A percentile compares a stretch with the other conserved stretches of the same genome.
Evolutionary conservation across 306 rosid genomes (phyloP).

Genomic region (Inga oerstediana): DNA sequence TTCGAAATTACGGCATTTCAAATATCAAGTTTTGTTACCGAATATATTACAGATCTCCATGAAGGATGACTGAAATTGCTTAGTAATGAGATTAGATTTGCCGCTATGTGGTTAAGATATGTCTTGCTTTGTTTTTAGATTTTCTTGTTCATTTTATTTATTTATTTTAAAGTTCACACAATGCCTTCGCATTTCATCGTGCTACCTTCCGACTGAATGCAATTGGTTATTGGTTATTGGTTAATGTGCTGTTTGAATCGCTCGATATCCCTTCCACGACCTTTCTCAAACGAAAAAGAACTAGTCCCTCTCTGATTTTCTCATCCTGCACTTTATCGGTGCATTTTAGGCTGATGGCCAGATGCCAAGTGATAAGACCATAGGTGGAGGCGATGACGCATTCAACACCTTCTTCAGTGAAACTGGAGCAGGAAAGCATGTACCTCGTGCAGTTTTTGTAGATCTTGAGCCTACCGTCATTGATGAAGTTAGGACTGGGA

Average conservation of each 20-base stretch:
- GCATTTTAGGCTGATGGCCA: constrained; percentile 71
- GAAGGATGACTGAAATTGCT: background rate
- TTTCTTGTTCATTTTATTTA: background rate
- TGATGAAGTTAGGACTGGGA: constrained; percentile 81
- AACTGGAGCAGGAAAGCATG: constrained; percentile 85
- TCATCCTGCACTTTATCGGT: background rate
- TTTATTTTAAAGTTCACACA: background rate
- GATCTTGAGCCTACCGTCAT: constrained; percentile 87
- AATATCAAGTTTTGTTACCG: background rate
- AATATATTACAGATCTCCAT: background rate
- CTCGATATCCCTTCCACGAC: background rate
- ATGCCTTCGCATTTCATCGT: no score
- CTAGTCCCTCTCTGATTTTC: background rate
- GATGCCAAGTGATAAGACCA: constrained; percentile 74
- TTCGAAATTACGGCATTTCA: background rate
- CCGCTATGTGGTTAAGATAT: background rate
- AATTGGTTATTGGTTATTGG: background rate
- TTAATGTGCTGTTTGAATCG: background rate
- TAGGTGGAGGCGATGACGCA: constrained; percentile 84
- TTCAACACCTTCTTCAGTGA: constrained; percentile 89
- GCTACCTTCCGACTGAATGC: no score
- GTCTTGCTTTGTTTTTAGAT: background rate
- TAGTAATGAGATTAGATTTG: background rate
- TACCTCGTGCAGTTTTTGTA: constrained; percentile 81
- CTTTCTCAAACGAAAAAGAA: background rate